A percentile compares a stretch with the other conserved stretches of the same genome.
These are phyloP conservation scores for Syncephalastrum racemosum DNA, from an alignment of 371 early-diverging fungal genomes.

Conservation along the genomic window DNA sequence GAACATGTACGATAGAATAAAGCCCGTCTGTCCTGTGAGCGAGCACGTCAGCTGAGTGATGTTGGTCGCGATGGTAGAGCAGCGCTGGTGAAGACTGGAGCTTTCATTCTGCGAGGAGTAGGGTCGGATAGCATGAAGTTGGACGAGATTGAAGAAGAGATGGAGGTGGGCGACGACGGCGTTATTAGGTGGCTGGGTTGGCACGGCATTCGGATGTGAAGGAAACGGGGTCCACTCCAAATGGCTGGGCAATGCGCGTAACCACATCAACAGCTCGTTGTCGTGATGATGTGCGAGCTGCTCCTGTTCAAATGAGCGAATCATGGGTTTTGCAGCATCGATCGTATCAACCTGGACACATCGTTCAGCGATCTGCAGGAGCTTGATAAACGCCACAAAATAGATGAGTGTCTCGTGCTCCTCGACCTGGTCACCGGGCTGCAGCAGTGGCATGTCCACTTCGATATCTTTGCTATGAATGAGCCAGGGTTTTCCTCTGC, in stretches of 20 bases:
- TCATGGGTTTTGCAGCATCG: constrained; percentile 9
- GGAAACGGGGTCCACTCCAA: constrained; percentile 37
- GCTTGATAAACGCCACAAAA: constrained; percentile 27
- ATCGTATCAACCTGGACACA: constrained; percentile 18
- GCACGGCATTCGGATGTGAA: constrained; percentile 14
- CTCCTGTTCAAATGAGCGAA: constrained; percentile 23
- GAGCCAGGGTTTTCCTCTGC: constrained; percentile 39
- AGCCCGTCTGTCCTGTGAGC: constrained; percentile 20
- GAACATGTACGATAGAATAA: constrained; percentile 22
- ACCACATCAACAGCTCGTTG: constrained; percentile 24
- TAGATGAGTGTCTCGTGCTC: constrained; percentile 28
- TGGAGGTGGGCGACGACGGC: constrained; percentile 33
- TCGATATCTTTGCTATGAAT: constrained; percentile 21
- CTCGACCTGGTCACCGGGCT: constrained; percentile 29
- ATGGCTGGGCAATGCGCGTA: constrained; percentile 26
- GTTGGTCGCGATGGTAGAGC: constrained; percentile 25
- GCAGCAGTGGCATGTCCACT: constrained; percentile 25
- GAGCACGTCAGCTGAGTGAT: constrained; percentile 25
- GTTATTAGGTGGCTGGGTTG: constrained; percentile 31
- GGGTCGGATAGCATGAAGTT: constrained; percentile 23
- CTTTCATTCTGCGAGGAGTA: constrained; percentile 10
- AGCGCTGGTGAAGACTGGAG: constrained; percentile 18
- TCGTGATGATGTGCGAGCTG: constrained; percentile 26
- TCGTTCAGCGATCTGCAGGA: constrained; percentile 30
- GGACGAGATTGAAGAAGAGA: constrained; percentile 19